Evolutionary conservation across 306 rosid species (phyloP), one percentile per base, ranked within the genome.

Genomic region (Comarum palustre): DNA sequence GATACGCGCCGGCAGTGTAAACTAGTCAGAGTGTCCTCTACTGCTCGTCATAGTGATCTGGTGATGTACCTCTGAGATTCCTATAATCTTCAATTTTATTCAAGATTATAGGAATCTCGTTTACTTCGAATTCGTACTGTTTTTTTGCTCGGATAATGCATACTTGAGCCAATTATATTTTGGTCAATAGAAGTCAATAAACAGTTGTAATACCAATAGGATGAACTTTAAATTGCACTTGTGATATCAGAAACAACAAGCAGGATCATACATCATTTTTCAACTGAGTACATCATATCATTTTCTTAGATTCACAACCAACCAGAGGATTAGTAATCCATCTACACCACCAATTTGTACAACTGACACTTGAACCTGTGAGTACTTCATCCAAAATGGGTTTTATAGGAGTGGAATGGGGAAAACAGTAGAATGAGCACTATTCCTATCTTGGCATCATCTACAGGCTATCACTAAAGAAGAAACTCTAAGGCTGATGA

Each of bases 281-380:
- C 46, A 27, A n/a, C 61, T 31, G 41, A 32, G 46, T 69, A 50
- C 73, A 32, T 32, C 32, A n/a, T 8, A 31, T n/a, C 46, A 34
- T 9, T 16, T 34, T 69, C 24, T 34, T 5, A 52, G 15, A 54
- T 50, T 69, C 14, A 52, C 34, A 14, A 69, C 29, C 46, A 63
- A 61, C 29, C 0, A 63, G 47, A 63, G 8, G 43, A 62, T 36
- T 64, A 29, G 10, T 20, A 10, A 38, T 64, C 50, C 29, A 38
- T 64, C 69, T 38, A 38, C 13, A 17, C 45, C 64, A 36, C 46
- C 74, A 51, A 70, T 36, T 39, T 34, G 38, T 54, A 55, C 74
- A 38, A 39, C 48, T 32, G 24, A 61, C 24, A 60, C 66, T 43
- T 64, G 3, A 38, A 64, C 10, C 69, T 11, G 15, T 52, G 22